Evolutionary conservation across 805 yeast genomes (phyloP).

Genomic region (Priceomyces castillae): DNA sequence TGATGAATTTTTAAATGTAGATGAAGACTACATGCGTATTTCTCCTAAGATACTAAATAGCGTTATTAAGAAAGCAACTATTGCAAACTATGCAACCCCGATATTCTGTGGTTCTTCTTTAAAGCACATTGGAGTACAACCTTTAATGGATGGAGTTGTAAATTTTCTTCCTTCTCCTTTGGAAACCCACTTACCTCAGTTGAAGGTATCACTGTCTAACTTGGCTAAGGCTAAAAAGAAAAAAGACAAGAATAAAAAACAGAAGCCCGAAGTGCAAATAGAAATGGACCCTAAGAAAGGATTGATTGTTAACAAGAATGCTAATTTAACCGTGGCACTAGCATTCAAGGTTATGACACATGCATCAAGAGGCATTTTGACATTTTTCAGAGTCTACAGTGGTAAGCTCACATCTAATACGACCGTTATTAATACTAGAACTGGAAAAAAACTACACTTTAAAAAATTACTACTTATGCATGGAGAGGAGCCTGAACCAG

Average conservation of each 20-base stretch:
- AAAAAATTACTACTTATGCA: slow-evolving; percentile 78
- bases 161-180: slow-evolving; percentile 80
- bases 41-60: slow-evolving; percentile 50
- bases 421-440: slow-evolving; percentile 64
- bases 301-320: slow-evolving; percentile 51
- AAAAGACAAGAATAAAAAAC: slow-evolving; percentile 8
- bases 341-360: slow-evolving; percentile 93
- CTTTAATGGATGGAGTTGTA: slow-evolving; percentile 79
- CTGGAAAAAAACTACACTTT: slow-evolving; percentile 62
- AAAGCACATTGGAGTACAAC: slow-evolving; percentile 91
- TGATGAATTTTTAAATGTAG: slow-evolving; percentile 68
- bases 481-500: slow-evolving; percentile 81
- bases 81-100: slow-evolving; percentile 61
- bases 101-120: slow-evolving; percentile 93
- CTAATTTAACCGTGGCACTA: slow-evolving; percentile 67
- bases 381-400: slow-evolving; percentile 83
- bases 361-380: slow-evolving; percentile 76
- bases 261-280: slow-evolving; percentile 5
- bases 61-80: slow-evolving; percentile 65
- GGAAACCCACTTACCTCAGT: slow-evolving; percentile 58
- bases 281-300: slow-evolving; percentile 44
- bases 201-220: slow-evolving; percentile 22
- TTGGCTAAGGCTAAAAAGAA: slow-evolving; percentile 16
- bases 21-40: slow-evolving; percentile 68
- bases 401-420: slow-evolving; percentile 68